These are phyloP conservation scores for Cladosporium sp. DNA, from an alignment of 2,329 filamentous ascomycete species.

Conservation along the genomic window DNA sequence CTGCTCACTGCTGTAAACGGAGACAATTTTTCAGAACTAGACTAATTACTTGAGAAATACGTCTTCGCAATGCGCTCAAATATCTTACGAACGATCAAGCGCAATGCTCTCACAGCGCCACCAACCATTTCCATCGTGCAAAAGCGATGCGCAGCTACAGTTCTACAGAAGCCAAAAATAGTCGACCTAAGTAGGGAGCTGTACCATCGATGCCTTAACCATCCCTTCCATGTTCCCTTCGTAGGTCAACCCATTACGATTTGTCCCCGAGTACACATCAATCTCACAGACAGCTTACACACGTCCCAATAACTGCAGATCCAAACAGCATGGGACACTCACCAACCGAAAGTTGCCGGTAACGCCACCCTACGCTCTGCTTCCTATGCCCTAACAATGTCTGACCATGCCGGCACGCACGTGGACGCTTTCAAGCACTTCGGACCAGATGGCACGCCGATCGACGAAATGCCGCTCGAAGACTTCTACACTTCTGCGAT, in stretches of 20 bases:
- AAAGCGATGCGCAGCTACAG: neutral
- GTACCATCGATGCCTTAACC: slow-evolving; percentile 25
- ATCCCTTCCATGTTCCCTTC: slow-evolving; percentile 24
- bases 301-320: no score
- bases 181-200: slow-evolving; percentile 25
- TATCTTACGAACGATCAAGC: neutral
- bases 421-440: slow-evolving; percentile 29
- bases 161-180: slow-evolving; percentile 19
- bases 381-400: slow-evolving; percentile 25
- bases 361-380: slow-evolving; percentile 24
- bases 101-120: neutral
- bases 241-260: no score
- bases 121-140: neutral
- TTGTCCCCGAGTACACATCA: no score
- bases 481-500: slow-evolving; percentile 27
- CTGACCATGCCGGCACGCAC: slow-evolving; percentile 24
- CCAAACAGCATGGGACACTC: slow-evolving; percentile 26
- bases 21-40: no score
- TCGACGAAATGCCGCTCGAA: slow-evolving; percentile 26
- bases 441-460: slow-evolving; percentile 22
- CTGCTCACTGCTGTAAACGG: no score
- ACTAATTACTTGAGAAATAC: no score
- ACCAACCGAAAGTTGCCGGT: slow-evolving; percentile 26
- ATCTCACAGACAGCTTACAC: no score
- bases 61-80: no score